Base-by-base conservation (phyloP, 495 filamentous ascomycete genomes). In the Aspergillus sclerotiicarbonarius region DNA sequence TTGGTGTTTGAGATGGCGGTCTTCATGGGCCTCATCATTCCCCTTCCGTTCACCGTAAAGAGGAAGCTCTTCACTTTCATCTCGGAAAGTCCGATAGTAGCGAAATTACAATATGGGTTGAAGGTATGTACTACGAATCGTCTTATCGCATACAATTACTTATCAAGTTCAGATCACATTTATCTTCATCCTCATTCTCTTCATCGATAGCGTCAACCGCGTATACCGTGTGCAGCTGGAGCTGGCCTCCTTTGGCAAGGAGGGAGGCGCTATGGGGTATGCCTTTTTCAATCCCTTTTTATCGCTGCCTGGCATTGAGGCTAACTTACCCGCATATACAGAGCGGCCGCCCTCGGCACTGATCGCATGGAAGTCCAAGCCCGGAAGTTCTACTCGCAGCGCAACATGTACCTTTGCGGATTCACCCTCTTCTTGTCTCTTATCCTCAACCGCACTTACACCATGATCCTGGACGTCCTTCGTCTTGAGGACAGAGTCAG, bases 351-450 rank as follows among this genome's bases (percentile, higher is more conserved):
- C 51, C 81, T 95, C 37, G 86, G 95, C 51, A 87, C 89, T 72
- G 94, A 96, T 71, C 91, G 94, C 60, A 90, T 95, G 85, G 94
- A 98, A 76, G 91, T 97, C 16, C 94, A 98, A 74, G 94, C 94
- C 58, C 92, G 94, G 81, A 98, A 98, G 75, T 98, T 98, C 82
- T 98, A 98, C 84, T 96, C 92, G 58, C 92, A 98, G 79, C 93
- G 94, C 70, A 98, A 98, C 85, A 97, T 98, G 95, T 98, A 98
- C 79, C 91, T 98, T 55, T 98, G 95, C 77, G 94, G 94, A 65
- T 98, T 98, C 81, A 98, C 94, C 0, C 88, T 98, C 58, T 98
- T 98, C 87, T 87, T 98, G 55, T 97, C 93, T 37, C 81, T 98
- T 45, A 98, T 98, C 76, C 91, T 98, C 68, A 98, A 98, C 84